Percentiles rank a stretch among this genome's conserved stretches.
These are phyloP conservation scores for Mortierella sp. DNA, from an alignment of 371 early-diverging fungal species.

Conservation along the genomic window DNA sequence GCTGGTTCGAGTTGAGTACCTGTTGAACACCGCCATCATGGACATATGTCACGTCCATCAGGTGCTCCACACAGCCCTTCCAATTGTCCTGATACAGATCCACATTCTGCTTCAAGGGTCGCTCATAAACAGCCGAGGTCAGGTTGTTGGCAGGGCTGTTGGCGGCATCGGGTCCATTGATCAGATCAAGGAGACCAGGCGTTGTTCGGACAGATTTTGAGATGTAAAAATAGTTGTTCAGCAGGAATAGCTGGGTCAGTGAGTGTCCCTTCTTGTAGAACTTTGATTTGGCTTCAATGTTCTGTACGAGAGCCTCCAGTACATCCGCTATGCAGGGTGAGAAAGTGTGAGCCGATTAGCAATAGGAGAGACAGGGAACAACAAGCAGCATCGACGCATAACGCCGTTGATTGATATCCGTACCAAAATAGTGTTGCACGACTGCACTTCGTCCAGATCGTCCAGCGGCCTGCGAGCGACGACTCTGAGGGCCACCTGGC, in stretches of 20 bases:
- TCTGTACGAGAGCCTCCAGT: slow-evolving; percentile 68
- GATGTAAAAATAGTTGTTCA: slow-evolving; percentile 87
- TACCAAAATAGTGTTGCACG: slow-evolving; percentile 53
- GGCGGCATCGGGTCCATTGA: slow-evolving; percentile 56
- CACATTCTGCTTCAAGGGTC: slow-evolving; percentile 66
- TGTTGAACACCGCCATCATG: slow-evolving; percentile 73
- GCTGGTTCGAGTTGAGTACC: slow-evolving; percentile 73
- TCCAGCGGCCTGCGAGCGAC: slow-evolving; percentile 54
- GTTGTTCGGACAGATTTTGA: slow-evolving; percentile 72
- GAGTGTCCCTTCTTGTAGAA: slow-evolving; percentile 80
- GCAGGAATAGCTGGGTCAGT: slow-evolving; percentile 76
- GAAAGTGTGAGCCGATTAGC: background rate
- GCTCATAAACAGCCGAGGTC: slow-evolving; percentile 70
- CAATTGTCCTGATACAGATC: slow-evolving; percentile 78
- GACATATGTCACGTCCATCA: slow-evolving; percentile 82
- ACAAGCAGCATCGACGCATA: no score
- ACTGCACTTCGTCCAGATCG: slow-evolving; percentile 29
- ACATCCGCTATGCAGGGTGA: slow-evolving; percentile 60
- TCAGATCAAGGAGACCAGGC: slow-evolving; percentile 62
- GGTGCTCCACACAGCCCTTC: slow-evolving; percentile 76
- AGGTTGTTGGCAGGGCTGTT: slow-evolving; percentile 10
- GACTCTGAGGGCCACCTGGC: slow-evolving; percentile 34
- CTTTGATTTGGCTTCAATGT: slow-evolving; percentile 73
- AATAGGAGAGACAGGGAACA: no score
- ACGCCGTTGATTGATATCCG: no score